Percentiles rank a stretch among this genome's conserved stretches.
phyloP scores from a whole-genome alignment of 768 basidiomycete genomes.

The Leccinum sublutescens region DNA sequence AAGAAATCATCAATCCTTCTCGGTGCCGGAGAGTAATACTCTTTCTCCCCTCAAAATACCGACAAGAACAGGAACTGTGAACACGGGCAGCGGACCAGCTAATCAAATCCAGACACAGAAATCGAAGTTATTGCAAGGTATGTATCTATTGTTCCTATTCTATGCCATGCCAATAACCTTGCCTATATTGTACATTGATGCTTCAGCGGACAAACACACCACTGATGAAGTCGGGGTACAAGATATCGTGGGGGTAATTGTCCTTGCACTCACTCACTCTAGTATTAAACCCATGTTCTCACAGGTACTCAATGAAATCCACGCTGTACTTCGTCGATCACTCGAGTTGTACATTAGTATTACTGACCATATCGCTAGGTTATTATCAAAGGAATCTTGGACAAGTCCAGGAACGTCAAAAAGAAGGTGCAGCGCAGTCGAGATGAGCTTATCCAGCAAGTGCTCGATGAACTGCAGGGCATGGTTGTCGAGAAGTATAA shows the following conservation, averaged over 20 bases:
- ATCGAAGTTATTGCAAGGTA: conserved; percentile 5
- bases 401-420: conserved; percentile 47
- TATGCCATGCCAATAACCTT: background rate
- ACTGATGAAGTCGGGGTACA: conserved; percentile 20
- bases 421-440: conserved; percentile 45
- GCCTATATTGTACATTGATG: background rate
- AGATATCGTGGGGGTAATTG: conserved; percentile 45
- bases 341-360: background rate
- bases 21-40: conserved; percentile 7
- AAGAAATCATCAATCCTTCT: conserved; percentile 1
- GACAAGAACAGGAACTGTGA: background rate
- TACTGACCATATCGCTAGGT: conserved; percentile 38
- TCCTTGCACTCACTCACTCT: background rate
- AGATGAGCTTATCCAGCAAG: conserved; percentile 45
- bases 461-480: conserved; percentile 42
- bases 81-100: background rate
- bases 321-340: conserved; percentile 34
- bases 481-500: conserved; percentile 37
- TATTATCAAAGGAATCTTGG: conserved; percentile 44
- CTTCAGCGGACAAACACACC: background rate
- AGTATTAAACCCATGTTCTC: background rate
- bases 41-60: conserved; percentile 20
- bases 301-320: conserved; percentile 52
- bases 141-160: conserved; percentile 1
- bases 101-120: conserved; percentile 2